Percentiles rank a stretch among this genome's conserved stretches.
These are phyloP conservation scores for Pythium guiyangense DNA, from an alignment of 352 stramenopile genomes.

Conservation along the genomic window DNA sequence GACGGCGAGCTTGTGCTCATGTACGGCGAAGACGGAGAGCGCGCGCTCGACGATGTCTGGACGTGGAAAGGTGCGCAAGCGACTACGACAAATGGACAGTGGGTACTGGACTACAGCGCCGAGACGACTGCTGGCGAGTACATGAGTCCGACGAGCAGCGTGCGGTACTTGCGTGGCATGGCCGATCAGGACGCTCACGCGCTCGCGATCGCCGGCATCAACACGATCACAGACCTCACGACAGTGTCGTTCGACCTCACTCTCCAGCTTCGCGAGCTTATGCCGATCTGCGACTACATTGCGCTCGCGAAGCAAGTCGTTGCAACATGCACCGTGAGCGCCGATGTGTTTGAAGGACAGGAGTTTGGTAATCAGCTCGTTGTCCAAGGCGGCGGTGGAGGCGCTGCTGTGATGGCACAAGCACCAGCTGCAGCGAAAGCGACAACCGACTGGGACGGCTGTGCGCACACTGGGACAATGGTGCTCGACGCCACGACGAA, in stretches of 20 bases:
- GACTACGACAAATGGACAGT: conserved; percentile 8
- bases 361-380: conserved; percentile 36
- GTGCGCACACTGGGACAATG: conserved; percentile 39
- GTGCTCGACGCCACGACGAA: conserved; percentile 34
- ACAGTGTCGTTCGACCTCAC: conserved; percentile 42
- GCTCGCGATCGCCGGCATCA: conserved; percentile 58
- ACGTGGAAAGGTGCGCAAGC: conserved; percentile 33
- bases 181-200: conserved; percentile 35
- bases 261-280: conserved; percentile 38
- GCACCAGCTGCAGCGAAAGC: conserved; percentile 8
- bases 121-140: conserved; percentile 34
- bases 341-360: conserved; percentile 40
- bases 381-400: conserved; percentile 26
- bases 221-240: conserved; percentile 80
- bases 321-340: conserved; percentile 40
- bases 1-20: conserved; percentile 54
- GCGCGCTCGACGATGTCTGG: conserved; percentile 59
- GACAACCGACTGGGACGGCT: conserved; percentile 50
- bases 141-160: conserved; percentile 36
- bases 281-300: conserved; percentile 75
- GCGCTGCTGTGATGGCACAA: too few relatives aligned
- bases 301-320: conserved; percentile 54
- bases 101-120: conserved; percentile 43
- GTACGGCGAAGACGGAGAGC: conserved; percentile 60
- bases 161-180: conserved; percentile 51